phyloP scores from a whole-genome alignment of 257 asterid genomes.

The Dorcoceras hygrometricum region DNA sequence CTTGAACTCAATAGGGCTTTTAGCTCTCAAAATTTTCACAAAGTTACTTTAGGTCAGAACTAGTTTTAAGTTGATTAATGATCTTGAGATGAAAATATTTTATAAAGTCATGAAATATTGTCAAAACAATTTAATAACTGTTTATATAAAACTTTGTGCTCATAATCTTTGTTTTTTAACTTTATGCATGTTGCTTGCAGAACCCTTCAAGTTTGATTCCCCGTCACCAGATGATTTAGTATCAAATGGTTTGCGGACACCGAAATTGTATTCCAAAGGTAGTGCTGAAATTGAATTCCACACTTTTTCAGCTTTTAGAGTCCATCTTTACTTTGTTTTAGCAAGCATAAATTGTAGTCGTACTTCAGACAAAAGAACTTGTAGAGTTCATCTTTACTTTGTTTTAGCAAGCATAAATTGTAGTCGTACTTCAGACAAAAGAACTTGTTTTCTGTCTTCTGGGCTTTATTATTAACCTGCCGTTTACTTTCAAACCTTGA shows the following conservation, averaged over 20 bases:
- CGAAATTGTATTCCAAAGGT: neutral
- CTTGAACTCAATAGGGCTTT: conserved; percentile 62
- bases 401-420: no score
- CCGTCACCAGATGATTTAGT: neutral
- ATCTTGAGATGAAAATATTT: neutral
- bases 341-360: neutral
- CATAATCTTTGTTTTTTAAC: neutral
- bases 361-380: neutral
- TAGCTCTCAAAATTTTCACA: conserved; percentile 58
- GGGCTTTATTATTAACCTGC: conserved; percentile 18
- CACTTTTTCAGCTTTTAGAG: neutral
- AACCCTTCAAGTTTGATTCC: neutral
- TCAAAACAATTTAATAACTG: neutral
- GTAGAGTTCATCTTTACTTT: neutral
- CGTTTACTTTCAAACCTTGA: conserved; percentile 21
- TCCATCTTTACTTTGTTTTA: neutral
- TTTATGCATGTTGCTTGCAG: neutral
- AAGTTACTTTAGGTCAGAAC: conserved; percentile 72
- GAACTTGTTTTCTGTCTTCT: conserved; percentile 12
- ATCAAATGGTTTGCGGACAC: neutral
- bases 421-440: neutral
- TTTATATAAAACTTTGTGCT: neutral
- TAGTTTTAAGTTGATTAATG: conserved; percentile 27
- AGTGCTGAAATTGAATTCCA: neutral
- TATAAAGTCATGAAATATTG: neutral